Evolutionary conservation across 768 basidiomycete species (phyloP), one percentile per base, ranked within the genome.

Genomic region (Coprinopsis strossmayeri): DNA sequence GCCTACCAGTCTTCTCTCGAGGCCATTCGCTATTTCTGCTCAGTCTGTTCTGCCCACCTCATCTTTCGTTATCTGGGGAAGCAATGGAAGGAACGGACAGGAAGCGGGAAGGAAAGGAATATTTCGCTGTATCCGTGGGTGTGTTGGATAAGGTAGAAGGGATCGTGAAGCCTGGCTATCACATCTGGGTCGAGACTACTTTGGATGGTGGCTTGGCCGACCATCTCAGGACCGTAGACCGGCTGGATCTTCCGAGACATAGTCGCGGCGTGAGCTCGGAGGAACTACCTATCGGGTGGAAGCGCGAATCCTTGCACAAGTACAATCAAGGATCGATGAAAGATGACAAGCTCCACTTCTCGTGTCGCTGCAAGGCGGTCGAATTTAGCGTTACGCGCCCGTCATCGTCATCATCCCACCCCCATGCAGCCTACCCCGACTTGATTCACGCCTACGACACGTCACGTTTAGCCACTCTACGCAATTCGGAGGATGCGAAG

Each of bases 331-430:
- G 45, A 11, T 15, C 34, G 34, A 25, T 2, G n/a, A 39, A 34
- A 44, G 50, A 45, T 11, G 57, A 57, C n/a, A 39, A 35, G 15
- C 53, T 64, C 18, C 48, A 49, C n/a, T 61, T 53, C 9, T 57
- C 55, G 41, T 67, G 66, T 43, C 64, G 63, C 27, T 67, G 64
- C 41, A 55, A 51, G 17, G 20, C 55, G 5, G 49, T 65, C 27
- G 42, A 47, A 13, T 60, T 67, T 52, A 48, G 47, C 27, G 52
- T 66, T 20, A 60, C 59, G 17, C 59, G 61, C 10, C 61, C 63
- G 9, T 53, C 54, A 2, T 45, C 50, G 3, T 32, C 45, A 15
- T 60, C 60, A 9, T 28, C 28, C 9, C 17, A 27, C 3, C 53
- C 51, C 0, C 43, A 32, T 12, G 54, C 56, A 0, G 57, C 60